Evolutionary conservation across 2,329 filamentous ascomycete genomes (phyloP).

Genomic region (Trichoderma sp.): DNA sequence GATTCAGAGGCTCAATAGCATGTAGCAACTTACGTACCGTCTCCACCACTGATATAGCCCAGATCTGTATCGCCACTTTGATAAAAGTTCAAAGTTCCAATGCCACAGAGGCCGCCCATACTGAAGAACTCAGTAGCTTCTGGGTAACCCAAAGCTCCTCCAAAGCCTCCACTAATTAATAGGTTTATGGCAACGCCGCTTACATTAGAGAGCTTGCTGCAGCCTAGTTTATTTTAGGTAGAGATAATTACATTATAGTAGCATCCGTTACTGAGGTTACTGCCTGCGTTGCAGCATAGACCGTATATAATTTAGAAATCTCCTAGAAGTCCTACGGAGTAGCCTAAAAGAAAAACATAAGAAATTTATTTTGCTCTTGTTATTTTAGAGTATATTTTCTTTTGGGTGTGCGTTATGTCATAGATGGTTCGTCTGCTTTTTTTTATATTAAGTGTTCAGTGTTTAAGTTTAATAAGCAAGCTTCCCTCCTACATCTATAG

Average conservation of each 20-base stretch:
- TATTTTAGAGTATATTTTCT: no score
- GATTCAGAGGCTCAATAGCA: background rate
- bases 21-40: background rate
- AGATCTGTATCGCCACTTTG: background rate
- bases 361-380: no score
- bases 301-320: background rate
- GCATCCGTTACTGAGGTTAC: background rate
- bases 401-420: no score
- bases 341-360: no score
- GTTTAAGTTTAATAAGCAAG: no score
- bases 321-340: no score
- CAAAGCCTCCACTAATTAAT: background rate
- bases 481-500: no score
- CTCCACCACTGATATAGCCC: background rate
- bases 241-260: background rate
- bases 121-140: background rate
- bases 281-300: background rate
- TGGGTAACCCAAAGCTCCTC: background rate
- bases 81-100: background rate
- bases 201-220: background rate
- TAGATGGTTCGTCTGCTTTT: no score
- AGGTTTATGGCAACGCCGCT: background rate
- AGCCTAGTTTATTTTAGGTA: background rate
- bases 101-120: background rate
- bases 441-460: no score